These are phyloP conservation scores for Hypoxylon perforatum DNA, from an alignment of 495 filamentous ascomycete genomes.

Conservation along the genomic window DNA sequence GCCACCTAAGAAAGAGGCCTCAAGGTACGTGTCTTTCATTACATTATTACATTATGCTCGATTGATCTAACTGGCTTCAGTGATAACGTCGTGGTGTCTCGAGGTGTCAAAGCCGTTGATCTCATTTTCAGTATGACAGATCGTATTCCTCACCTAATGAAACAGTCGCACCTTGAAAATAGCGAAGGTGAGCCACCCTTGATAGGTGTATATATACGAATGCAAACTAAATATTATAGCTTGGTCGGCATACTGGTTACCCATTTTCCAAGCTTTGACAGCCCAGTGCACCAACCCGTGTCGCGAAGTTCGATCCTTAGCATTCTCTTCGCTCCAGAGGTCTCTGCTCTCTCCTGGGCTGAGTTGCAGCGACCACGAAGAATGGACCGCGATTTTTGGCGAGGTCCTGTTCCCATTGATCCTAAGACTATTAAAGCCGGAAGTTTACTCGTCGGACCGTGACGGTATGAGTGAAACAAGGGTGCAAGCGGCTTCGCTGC, in stretches of 20 bases:
- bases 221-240: slow-evolving; percentile 63
- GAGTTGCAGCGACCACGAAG: slow-evolving; percentile 78
- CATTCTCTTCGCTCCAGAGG: slow-evolving; percentile 87
- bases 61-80: slow-evolving; percentile 46
- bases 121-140: slow-evolving; percentile 82
- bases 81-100: slow-evolving; percentile 78
- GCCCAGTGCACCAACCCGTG: slow-evolving; percentile 95
- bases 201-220: neutral
- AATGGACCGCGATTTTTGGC: slow-evolving; percentile 95
- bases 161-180: slow-evolving; percentile 90
- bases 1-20: slow-evolving; percentile 64
- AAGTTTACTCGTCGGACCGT: slow-evolving; percentile 92
- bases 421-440: slow-evolving; percentile 86
- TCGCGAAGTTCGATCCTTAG: slow-evolving; percentile 89
- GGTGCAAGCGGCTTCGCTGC: slow-evolving; percentile 87
- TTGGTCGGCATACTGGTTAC: slow-evolving; percentile 98
- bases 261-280: slow-evolving; percentile 88
- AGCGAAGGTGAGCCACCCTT: slow-evolving; percentile 71
- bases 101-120: slow-evolving; percentile 82
- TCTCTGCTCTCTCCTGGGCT: slow-evolving; percentile 83
- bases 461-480: slow-evolving; percentile 95
- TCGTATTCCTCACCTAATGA: slow-evolving; percentile 85
- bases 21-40: slow-evolving; percentile 63
- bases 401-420: slow-evolving; percentile 97
- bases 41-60: neutral